phyloP scores from a whole-genome alignment of 2,329 filamentous ascomycete genomes.

The Rugonectria rugulosa region DNA sequence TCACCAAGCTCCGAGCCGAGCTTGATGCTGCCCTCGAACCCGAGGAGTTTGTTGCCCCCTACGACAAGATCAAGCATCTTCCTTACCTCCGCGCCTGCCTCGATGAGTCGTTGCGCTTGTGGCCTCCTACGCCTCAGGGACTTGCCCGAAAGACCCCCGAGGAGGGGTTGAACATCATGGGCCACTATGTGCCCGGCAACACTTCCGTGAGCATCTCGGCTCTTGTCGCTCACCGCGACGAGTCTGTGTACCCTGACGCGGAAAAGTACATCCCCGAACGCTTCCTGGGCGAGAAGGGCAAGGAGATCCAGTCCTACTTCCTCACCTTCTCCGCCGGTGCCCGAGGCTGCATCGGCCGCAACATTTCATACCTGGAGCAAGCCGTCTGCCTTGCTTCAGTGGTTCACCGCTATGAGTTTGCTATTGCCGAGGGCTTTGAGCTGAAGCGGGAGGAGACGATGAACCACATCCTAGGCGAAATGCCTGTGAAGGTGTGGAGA shows the following conservation, averaged over 20 bases:
- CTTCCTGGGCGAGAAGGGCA: constrained; percentile 48
- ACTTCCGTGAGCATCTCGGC: constrained; percentile 50
- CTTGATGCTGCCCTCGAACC: constrained; percentile 52
- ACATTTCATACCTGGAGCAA: constrained; percentile 53
- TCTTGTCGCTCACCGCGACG: constrained; percentile 48
- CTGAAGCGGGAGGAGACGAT: constrained; percentile 27
- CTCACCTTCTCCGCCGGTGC: constrained; percentile 51
- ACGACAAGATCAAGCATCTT: constrained; percentile 58
- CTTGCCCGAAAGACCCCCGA: constrained; percentile 37
- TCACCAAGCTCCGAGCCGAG: constrained; percentile 52
- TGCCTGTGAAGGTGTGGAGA: constrained; percentile 29
- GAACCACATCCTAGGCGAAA: constrained; percentile 26
- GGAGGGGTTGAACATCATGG: constrained; percentile 40
- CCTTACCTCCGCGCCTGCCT: constrained; percentile 61
- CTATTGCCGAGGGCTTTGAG: constrained; percentile 23
- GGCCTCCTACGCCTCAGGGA: constrained; percentile 38
- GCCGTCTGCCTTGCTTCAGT: constrained; percentile 51
- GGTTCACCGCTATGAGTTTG: constrained; percentile 52
- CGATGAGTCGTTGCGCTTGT: constrained; percentile 53
- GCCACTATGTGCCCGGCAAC: constrained; percentile 44
- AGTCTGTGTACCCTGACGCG: constrained; percentile 48
- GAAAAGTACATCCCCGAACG: constrained; percentile 50
- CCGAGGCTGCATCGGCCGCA: constrained; percentile 50
- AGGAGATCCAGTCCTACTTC: constrained; percentile 46
- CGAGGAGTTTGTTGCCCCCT: constrained; percentile 53